Percentiles rank a stretch among this genome's conserved stretches.
These are phyloP conservation scores for Huntiella bhutanensis DNA, from an alignment of 2,329 filamentous ascomycete species.

Conservation along the genomic window DNA sequence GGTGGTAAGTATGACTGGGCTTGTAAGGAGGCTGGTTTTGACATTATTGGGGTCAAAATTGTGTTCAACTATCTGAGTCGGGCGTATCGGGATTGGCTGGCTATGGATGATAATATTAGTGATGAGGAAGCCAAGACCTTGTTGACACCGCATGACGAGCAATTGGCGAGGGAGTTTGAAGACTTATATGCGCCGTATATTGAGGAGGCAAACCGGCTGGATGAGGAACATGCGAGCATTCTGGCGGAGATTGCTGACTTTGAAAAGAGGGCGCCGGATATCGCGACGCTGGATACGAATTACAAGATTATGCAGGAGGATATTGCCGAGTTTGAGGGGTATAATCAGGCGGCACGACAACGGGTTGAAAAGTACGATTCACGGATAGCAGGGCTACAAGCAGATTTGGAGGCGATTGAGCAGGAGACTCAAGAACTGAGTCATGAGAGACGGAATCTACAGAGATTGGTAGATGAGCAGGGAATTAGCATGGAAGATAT, in stretches of 20 bases:
- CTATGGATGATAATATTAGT: slow-evolving; percentile 72
- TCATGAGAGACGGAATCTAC: slow-evolving; percentile 59
- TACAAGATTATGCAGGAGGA: slow-evolving; percentile 92
- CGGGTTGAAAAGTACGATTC: slow-evolving; percentile 79
- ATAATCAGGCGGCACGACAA: slow-evolving; percentile 67
- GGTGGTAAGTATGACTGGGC: slow-evolving; percentile 72
- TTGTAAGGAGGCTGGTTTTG: slow-evolving; percentile 70
- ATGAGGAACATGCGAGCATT: slow-evolving; percentile 66
- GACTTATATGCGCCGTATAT: slow-evolving; percentile 66
- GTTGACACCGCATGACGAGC: slow-evolving; percentile 65
- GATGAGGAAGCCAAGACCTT: slow-evolving; percentile 68
- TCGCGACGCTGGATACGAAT: slow-evolving; percentile 67
- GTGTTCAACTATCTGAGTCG: slow-evolving; percentile 83
- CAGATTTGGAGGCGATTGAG: slow-evolving; percentile 64
- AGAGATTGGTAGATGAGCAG: slow-evolving; percentile 75
- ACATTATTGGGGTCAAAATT: slow-evolving; percentile 76
- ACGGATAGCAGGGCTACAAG: slow-evolving; percentile 62
- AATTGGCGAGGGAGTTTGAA: slow-evolving; percentile 79
- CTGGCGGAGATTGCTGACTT: slow-evolving; percentile 76
- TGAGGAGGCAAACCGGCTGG: slow-evolving; percentile 66
- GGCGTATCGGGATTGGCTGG: slow-evolving; percentile 85
- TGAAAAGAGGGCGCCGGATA: slow-evolving; percentile 68
- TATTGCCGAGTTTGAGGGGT: slow-evolving; percentile 84
- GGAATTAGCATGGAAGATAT: slow-evolving; percentile 97
- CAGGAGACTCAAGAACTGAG: slow-evolving; percentile 63